Percentiles rank a stretch among this genome's conserved stretches.
These are phyloP conservation scores for Hortiboletus flavorubellus DNA, from an alignment of 768 basidiomycete species.

Conservation along the genomic window DNA sequence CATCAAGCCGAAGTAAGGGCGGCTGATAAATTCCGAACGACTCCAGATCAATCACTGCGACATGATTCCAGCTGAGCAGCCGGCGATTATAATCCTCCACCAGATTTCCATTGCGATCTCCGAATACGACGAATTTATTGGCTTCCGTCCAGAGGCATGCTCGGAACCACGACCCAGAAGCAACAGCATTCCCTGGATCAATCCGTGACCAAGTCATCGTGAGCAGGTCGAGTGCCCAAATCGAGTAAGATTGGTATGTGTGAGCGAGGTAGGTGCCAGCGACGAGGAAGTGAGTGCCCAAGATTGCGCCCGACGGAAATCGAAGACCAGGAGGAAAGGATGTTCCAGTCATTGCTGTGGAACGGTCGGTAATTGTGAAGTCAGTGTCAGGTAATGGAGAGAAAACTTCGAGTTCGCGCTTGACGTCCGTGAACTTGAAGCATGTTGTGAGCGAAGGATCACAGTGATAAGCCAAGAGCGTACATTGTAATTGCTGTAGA, in stretches of 20 bases:
- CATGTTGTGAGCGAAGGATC: conserved; percentile 6
- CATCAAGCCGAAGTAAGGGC: conserved; percentile 60
- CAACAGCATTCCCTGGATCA: conserved; percentile 82
- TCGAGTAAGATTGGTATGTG: conserved; percentile 90
- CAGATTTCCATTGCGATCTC: conserved; percentile 82
- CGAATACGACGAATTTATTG: conserved; percentile 88
- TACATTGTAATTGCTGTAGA: conserved; percentile 97
- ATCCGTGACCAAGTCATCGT: conserved; percentile 85
- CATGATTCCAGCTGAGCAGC: conserved; percentile 87
- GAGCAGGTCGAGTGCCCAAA: conserved; percentile 90
- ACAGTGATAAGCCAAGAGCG: conserved; percentile 26
- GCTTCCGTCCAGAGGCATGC: conserved; percentile 82
- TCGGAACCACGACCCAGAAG: conserved; percentile 92
- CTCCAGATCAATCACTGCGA: conserved; percentile 87
- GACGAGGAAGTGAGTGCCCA: conserved; percentile 89
- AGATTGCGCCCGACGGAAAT: conserved; percentile 91
- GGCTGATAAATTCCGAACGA: conserved; percentile 96
- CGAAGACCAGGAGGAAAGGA: conserved; percentile 92
- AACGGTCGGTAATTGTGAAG: conserved; percentile 79
- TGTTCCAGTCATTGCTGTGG: conserved; percentile 73
- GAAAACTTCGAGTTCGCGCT: conserved; percentile 91
- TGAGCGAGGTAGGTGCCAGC: conserved; percentile 96
- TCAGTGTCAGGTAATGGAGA: conserved; percentile 73
- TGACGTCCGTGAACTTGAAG: conserved; percentile 85
- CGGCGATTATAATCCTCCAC: conserved; percentile 93